phyloP scores from a whole-genome alignment of 768 basidiomycete species.

The Leccinum rimulosum region DNA sequence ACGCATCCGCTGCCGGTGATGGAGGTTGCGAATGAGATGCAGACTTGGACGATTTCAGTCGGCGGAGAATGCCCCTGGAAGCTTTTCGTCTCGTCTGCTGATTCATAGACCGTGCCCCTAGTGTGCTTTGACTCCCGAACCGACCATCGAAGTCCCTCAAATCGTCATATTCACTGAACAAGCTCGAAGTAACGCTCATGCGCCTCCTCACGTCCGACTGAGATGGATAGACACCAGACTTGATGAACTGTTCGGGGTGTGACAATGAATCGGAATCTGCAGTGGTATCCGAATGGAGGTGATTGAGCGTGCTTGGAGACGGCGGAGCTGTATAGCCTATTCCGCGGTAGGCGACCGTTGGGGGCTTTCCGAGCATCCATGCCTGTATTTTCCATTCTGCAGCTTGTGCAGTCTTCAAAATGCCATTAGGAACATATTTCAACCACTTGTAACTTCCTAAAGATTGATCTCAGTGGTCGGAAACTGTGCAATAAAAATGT shows the following conservation, averaged over 20 bases:
- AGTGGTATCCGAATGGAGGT: slow-evolving; percentile 18
- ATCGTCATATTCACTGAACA: slow-evolving; percentile 87
- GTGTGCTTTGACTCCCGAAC: slow-evolving; percentile 77
- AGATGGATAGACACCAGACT: slow-evolving; percentile 27
- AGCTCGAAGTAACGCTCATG: slow-evolving; percentile 69
- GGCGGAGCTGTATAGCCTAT: slow-evolving; percentile 71
- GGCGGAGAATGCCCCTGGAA: slow-evolving; percentile 65
- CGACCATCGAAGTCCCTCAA: slow-evolving; percentile 82
- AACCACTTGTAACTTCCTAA: slow-evolving; percentile 91
- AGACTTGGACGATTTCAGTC: slow-evolving; percentile 49
- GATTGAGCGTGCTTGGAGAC: slow-evolving; percentile 32
- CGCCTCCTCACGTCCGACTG: slow-evolving; percentile 46
- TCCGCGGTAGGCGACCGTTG: slow-evolving; percentile 77
- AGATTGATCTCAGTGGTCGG: slow-evolving; percentile 13
- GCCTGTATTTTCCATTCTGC: slow-evolving; percentile 97
- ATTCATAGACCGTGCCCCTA: slow-evolving; percentile 45
- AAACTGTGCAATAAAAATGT: not conserved
- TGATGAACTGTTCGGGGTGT: slow-evolving; percentile 22
- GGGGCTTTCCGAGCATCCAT: slow-evolving; percentile 97
- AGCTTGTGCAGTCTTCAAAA: slow-evolving; percentile 92
- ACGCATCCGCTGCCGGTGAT: slow-evolving; percentile 41
- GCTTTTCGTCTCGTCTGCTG: slow-evolving; percentile 52
- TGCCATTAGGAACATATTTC: slow-evolving; percentile 90
- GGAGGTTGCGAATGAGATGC: slow-evolving; percentile 44
- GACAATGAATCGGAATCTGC: slow-evolving; percentile 18